Conservation (phyloP, 2,329 filamentous ascomycete genomes). For the Penicillium vulpinum region DNA sequence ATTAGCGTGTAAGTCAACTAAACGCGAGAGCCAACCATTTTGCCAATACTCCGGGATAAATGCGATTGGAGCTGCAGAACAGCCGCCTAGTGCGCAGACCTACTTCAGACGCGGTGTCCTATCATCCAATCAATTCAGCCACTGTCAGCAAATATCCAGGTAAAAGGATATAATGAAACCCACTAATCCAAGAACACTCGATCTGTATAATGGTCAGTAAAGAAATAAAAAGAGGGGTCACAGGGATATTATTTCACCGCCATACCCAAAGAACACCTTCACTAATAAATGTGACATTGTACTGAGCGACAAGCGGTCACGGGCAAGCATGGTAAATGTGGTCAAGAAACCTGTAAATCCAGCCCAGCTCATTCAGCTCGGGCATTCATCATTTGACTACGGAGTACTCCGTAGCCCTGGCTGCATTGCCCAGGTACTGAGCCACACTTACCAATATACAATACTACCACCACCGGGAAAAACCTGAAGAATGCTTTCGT, state of each 20-base stretch:
- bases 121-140: constrained; percentile 44
- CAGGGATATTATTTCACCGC: constrained; percentile 24
- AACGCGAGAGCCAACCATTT: constrained; percentile 43
- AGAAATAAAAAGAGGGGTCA: constrained; percentile 22
- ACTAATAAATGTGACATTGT: constrained; percentile 62
- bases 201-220: constrained; percentile 37
- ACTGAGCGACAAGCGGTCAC: constrained; percentile 55
- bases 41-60: constrained; percentile 27
- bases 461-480: constrained; percentile 70
- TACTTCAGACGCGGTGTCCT: constrained; percentile 43
- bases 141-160: constrained; percentile 29
- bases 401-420: too few species aligned
- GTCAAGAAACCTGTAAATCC: constrained; percentile 88
- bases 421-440: too few species aligned
- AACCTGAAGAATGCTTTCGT: constrained; percentile 88
- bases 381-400: too few species aligned
- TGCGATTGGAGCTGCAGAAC: constrained; percentile 32
- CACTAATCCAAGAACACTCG: constrained; percentile 60
- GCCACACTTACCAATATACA: constrained; percentile 66
- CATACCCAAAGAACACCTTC: constrained; percentile 63
- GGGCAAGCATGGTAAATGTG: constrained; percentile 65
- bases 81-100: constrained; percentile 32
- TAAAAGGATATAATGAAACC: constrained; percentile 33
- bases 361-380: too few species aligned
- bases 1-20: constrained; percentile 41